phyloP scores from a whole-genome alignment of 1,284 basidiomycete species.

The Porodaedalea pini region DNA sequence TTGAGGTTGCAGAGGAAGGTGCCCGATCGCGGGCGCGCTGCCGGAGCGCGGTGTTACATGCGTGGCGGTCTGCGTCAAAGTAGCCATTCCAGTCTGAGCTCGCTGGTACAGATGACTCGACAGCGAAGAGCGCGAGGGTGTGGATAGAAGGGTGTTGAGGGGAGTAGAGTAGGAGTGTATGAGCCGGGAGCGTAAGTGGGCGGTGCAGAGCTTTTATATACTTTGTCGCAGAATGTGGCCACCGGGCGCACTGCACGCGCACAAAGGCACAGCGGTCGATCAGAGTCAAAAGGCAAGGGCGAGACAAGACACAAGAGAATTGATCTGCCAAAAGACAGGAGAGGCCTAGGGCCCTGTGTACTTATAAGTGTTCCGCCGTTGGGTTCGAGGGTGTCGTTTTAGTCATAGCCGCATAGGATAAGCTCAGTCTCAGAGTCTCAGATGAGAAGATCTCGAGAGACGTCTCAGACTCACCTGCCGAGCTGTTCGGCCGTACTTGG shows the following conservation, averaged over 20 bases:
- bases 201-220: neutral
- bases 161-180: neutral
- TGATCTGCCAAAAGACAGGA: too few relatives aligned
- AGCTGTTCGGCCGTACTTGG: neutral
- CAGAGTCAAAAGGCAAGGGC: neutral
- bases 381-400: too few relatives aligned
- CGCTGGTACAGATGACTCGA: neutral
- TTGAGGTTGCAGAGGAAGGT: neutral
- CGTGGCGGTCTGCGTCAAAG: conserved; percentile 9
- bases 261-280: neutral
- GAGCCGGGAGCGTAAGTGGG: neutral
- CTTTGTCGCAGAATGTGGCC: neutral
- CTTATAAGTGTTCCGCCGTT: neutral
- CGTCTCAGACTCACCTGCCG: too few relatives aligned
- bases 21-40: neutral
- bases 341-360: neutral
- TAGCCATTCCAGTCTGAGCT: neutral
- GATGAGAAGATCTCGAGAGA: too few relatives aligned
- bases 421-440: too few relatives aligned
- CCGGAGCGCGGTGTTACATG: neutral
- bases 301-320: neutral
- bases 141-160: neutral
- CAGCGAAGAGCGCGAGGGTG: neutral
- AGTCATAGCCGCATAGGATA: too few relatives aligned
- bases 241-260: neutral